Evolutionary conservation across 1,284 basidiomycete species (phyloP), one percentile per base, ranked within the genome.

Genomic region (Tylopilus orsonianus): DNA sequence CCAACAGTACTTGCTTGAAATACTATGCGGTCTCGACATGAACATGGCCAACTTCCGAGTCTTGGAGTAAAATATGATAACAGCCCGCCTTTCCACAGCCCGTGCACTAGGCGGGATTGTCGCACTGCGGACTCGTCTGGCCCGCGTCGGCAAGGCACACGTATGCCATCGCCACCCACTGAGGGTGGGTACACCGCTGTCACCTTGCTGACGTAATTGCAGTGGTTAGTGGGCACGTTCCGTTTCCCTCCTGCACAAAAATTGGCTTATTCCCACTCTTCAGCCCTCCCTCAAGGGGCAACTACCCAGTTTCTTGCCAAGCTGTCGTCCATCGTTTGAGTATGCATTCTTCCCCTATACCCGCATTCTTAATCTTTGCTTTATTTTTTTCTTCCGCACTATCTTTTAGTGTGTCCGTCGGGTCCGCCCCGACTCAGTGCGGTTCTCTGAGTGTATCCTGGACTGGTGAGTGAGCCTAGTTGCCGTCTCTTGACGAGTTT

Each of bases 361-460:
- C 41, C 9, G 48, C 42, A 0, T 42, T 69, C 18, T 46, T 64
- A 41, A 56, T 24, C 34, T 47, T 66, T 44, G 54, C 47, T 49
- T 47, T 43, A 33, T 67, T 44, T 23, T 42, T 60, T 49, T 47
- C 59, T 5, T 16, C 34, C 12, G 68, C 63, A 14, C 52, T 57
- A 35, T 77, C 80, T 29, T 87, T 87, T 68, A 77, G 69, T 34
- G 81, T 82, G 56, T 66, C 75, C 0, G 71, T 72, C 40, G 69
- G 67, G 14, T 58, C 59, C 4, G 20, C 71, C 2, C 75, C 81
- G 2, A 75, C 81, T 0, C 68, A 82, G 60, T 90, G 87, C 58
- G 85, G 79, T 54, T 63, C 77, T 57, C 67, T 89, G 22, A 64
- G 63, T 40, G 56, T 90, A 42, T 70, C 75, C 27, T 89, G 86